Percentiles rank a stretch among this genome's conserved stretches.
Evolutionary conservation across 1,284 basidiomycete species (phyloP).

Genomic region (Inonotus hispidus): DNA sequence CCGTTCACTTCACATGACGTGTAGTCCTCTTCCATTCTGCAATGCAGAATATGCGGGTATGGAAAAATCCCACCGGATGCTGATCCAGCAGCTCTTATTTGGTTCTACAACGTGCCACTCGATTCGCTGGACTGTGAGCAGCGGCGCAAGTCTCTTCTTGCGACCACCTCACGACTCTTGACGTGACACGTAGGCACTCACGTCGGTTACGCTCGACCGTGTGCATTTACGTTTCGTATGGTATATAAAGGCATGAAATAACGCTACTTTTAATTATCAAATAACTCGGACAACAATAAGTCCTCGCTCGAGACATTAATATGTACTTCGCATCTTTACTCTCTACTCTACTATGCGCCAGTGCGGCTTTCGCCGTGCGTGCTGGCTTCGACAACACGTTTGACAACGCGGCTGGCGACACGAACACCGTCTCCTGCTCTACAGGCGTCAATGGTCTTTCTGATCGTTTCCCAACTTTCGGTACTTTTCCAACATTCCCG

Average conservation of each 20-base stretch:
- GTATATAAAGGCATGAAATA: not conserved
- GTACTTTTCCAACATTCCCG: constrained; percentile 44
- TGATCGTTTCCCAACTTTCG: constrained; percentile 41
- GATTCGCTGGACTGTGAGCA: not conserved
- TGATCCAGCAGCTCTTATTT: not conserved
- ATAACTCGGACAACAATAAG: not conserved
- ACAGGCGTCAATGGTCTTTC: constrained; percentile 43
- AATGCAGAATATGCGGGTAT: not conserved
- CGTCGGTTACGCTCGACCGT: not conserved
- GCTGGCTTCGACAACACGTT: constrained; percentile 41
- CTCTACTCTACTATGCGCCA: constrained; percentile 21
- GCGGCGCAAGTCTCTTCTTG: not conserved
- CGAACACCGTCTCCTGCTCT: constrained; percentile 43
- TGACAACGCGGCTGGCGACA: constrained; percentile 31
- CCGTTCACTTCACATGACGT: not conserved
- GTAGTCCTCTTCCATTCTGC: not conserved
- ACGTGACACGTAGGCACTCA: not conserved
- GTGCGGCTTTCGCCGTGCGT: constrained; percentile 23
- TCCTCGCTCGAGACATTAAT: not conserved
- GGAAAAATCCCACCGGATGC: not conserved
- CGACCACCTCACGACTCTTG: not conserved
- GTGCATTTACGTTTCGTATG: not conserved
- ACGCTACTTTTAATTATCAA: not conserved
- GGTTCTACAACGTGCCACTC: not conserved
- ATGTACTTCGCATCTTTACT: constrained; percentile 7